These are phyloP conservation scores for Daldinia childiae DNA, from an alignment of 495 filamentous ascomycete species.

Conservation along the genomic window DNA sequence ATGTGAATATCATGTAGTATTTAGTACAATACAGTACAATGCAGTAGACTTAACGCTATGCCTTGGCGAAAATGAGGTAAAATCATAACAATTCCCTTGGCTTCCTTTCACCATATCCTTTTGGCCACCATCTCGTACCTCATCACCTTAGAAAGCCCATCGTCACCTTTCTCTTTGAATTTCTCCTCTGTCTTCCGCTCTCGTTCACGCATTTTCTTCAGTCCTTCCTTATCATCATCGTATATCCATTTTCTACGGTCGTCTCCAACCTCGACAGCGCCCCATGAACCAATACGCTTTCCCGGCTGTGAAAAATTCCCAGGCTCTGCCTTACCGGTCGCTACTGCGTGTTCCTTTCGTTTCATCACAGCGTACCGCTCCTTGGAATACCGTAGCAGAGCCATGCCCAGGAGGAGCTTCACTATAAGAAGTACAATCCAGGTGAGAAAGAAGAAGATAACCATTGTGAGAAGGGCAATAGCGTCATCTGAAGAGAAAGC, in stretches of 20 bases:
- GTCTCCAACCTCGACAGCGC: slow-evolving; percentile 86
- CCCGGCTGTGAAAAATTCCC: slow-evolving; percentile 73
- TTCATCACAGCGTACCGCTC: slow-evolving; percentile 85
- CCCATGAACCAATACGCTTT: slow-evolving; percentile 80
- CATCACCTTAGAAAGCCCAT: slow-evolving; percentile 73
- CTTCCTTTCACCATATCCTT: slow-evolving; percentile 77
- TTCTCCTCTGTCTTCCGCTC: slow-evolving; percentile 67
- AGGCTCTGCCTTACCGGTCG: slow-evolving; percentile 55
- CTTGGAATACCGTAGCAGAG: slow-evolving; percentile 76
- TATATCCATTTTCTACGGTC: slow-evolving; percentile 89
- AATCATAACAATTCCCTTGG: neutral
- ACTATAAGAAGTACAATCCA: slow-evolving; percentile 81
- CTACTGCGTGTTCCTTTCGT: slow-evolving; percentile 64
- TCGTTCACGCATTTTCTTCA: slow-evolving; percentile 72
- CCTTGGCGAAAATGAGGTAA: neutral
- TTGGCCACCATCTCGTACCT: slow-evolving; percentile 95
- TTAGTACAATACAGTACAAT: neutral
- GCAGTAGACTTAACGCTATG: neutral
- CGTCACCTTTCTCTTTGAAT: slow-evolving; percentile 62
- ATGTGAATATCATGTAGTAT: slow-evolving; percentile 25
- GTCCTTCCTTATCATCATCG: slow-evolving; percentile 78
- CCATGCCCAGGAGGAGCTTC: slow-evolving; percentile 87
- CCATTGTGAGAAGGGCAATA: slow-evolving; percentile 75
- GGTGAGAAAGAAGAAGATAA: slow-evolving; percentile 78
- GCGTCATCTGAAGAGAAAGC: slow-evolving; percentile 67